Evolutionary conservation across 176 grass and related monocot species (phyloP), one percentile per base, ranked within the genome.

Genomic region (Oryza brachyantha): DNA sequence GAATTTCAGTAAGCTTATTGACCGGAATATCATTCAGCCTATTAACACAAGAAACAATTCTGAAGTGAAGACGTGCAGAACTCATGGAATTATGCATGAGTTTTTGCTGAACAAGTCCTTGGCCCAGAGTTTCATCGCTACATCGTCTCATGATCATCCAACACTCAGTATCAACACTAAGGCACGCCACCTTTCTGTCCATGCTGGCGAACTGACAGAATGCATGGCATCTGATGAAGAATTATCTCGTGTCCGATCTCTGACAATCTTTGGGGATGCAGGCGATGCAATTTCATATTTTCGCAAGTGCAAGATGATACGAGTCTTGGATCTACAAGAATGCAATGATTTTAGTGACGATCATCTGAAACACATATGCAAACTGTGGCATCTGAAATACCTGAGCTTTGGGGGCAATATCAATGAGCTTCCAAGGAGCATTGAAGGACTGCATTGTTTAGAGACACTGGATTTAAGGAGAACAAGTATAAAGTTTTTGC

Each of bases 391-490:
- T 61, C 70, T 80, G 0, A 86, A 66, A 13, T 86, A 81, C 45
- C 22, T 81, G 25, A 86, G 84, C 38, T 24, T 86, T 0, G 77
- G 84, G 5, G 17, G 19, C 29, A 48, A 48, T 11, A 39, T 81
- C 48, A 11, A 0, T 21, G 34, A 68, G 38, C 77, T 86, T 75
- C 84, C 63, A 0, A 75, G 54, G 50, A 75, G 62, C 62, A 69
- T 75, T 19, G 52, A 42, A 29, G 54, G 29, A 29, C 16, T 86
- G 10, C 84, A 81, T 35, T 81, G 70, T 55, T 38, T 81, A 17
- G 70, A 75, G 63, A 86, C 84, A 38, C 70, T 86, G 38, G 84
- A 81, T 61, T 38, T 81, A 16, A 74, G 84, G 62, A 80, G 62
- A 32, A 86, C 84, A 0, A 22, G 69, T n/a, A 69, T 86, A 24